Base-by-base conservation (phyloP, 441 rosid genomes). In the Monsonia emarginata region DNA sequence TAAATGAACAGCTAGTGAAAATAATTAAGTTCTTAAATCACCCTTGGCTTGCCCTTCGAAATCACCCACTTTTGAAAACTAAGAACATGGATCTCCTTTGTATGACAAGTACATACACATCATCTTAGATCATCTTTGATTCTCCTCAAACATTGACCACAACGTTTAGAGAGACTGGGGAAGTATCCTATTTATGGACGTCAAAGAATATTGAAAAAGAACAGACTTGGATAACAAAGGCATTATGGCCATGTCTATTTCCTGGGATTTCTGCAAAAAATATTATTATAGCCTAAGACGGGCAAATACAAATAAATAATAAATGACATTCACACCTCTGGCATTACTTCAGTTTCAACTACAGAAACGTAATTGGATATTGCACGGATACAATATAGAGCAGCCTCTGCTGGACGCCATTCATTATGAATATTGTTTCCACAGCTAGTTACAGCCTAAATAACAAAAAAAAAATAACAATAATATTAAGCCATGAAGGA, bases 351-450 rank as follows among this genome's bases (percentile, higher is more conserved):
- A 65, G 81, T 82, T 83, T 94, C 99, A 73, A 68, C 79, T 62
- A 69, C 78, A 56, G 99, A 88, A 62, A 94, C 99, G 72, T 89
- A 88, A 69, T 74, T 85, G 62, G 99, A 89, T 82, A 91, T 83
- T 67, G 96, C 96, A 74, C 92, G 83, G 72, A 94, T 88, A 79
- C 99, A 94, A 81, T 89, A 94, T 78, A 94, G 81, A 69, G 91
- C 89, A 84, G 99, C 99, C 86, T 94, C 99, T 70, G 96, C 94
- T 6, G 91, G 94, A 78, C 84, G 96, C 96, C 99, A 91, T 72
- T 91, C 86, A 50, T 67, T 85, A 27, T 74, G 78, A 48, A 81
- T 83, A 36, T 65, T 69, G 77, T 79, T 88, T 73, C 88, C 94
- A 82, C 87, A 85, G 79, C 76, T 83, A 70, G 86, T 79, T 76